Percentiles rank a stretch among this genome's conserved stretches.
These are phyloP conservation scores for Litsea cubeba DNA, from an alignment of 164 flowering plant genomes.

Conservation along the genomic window DNA sequence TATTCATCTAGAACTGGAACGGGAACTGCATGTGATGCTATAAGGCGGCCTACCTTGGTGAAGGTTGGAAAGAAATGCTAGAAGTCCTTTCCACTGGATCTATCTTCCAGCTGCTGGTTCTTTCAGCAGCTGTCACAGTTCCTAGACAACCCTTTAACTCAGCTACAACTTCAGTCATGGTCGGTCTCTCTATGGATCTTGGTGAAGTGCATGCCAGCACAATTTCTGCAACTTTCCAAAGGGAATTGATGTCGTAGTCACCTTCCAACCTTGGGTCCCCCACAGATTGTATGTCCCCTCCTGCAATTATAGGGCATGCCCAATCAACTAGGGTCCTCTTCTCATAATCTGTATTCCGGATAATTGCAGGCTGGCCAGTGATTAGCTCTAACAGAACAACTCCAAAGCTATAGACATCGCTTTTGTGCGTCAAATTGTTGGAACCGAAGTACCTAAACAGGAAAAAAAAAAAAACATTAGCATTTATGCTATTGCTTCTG, in stretches of 20 bases:
- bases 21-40: no score
- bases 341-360: background rate
- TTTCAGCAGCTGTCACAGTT: constrained; percentile 7
- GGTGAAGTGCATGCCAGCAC: constrained; percentile 38
- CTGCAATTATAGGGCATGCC: constrained; percentile 24
- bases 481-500: no score
- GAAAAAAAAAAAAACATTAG: no score
- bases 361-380: constrained; percentile 31
- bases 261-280: constrained; percentile 38
- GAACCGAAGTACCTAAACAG: constrained; percentile 23
- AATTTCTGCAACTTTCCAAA: constrained; percentile 37
- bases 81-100: no score
- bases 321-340: constrained; percentile 24
- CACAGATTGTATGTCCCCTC: constrained; percentile 27
- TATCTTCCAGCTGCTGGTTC: background rate
- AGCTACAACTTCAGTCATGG: constrained; percentile 28
- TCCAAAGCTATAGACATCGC: constrained; percentile 56
- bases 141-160: constrained; percentile 19
- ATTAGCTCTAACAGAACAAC: constrained; percentile 43
- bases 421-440: constrained; percentile 35
- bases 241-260: constrained; percentile 27
- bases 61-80: no score
- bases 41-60: no score
- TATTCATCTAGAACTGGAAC: no score
- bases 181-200: constrained; percentile 27